Base-by-base conservation (phyloP, 78 protist species). In the Speleostelium caveatum region DNA sequence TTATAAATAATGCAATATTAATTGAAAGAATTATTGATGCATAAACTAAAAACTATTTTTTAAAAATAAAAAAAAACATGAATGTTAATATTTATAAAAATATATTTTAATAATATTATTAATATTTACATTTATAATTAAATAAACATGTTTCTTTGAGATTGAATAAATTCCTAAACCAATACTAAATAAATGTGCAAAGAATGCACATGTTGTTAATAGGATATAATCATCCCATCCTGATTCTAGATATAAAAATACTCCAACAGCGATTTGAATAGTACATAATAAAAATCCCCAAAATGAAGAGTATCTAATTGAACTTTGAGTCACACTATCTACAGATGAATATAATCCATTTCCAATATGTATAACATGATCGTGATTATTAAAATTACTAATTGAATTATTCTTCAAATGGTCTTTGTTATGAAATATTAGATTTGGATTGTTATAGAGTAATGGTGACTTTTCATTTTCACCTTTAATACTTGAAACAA, bases 91-190 rank as follows among this genome's bases (percentile, higher is more conserved):
- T 56, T 17, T 6, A 21, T 56, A 19, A 19, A 60, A 28, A 21
- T 28, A 28, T 38, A 39, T 26, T 24, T 10, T 24, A 38, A 45
- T 14, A 6, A 45, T 10, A 6, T 45, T 45, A 21, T 38, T 24
- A 39, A 66, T 38, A 66, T 10, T 39, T 67, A 68, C 75, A 68
- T 72, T 72, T 17, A 51, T 33, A 72, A 72, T 32, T 53, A 72
- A 72, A 19, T 51, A 3, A 22, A 33, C 33, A 72, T 72, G 35
- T 53, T 53, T 72, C 51, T 19, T 51, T 8, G 42, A 33, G 33
- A 72, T 32, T 33, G 78, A 6, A 53, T 51, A 72, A 33, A 72
- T 24, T 24, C 78, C 78, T n/a, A 72, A 72, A 33, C 78, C 16
- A 51, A 55, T n/a, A 33, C 63, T 51, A 26, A 72, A 53, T 1